phyloP scores from a whole-genome alignment of 192 early-diverging fungal species.

The Backusella australiensis region DNA sequence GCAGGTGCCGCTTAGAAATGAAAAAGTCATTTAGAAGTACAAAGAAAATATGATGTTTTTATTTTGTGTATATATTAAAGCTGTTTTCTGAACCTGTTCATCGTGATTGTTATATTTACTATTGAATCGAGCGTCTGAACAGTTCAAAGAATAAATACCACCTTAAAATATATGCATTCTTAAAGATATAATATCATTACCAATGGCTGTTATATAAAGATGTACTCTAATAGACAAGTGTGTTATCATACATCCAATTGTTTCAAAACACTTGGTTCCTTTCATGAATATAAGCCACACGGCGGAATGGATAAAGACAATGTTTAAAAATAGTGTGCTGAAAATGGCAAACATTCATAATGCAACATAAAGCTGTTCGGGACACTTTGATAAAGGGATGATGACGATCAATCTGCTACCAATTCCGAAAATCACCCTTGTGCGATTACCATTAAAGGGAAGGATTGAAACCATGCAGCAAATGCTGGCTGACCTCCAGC shows the following conservation, averaged over 20 bases:
- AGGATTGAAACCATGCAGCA: slow-evolving; percentile 43
- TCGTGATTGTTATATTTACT: slow-evolving; percentile 12
- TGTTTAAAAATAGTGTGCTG: slow-evolving; percentile 51
- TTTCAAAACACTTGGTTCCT: no score
- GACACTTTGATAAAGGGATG: slow-evolving; percentile 67
- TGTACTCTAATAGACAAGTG: no score
- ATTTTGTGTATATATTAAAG: slow-evolving; percentile 15
- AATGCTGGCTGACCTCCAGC: slow-evolving; percentile 51
- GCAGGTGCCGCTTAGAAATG: neutral
- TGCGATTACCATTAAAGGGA: slow-evolving; percentile 52
- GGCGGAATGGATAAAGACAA: no score
- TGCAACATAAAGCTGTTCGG: slow-evolving; percentile 61
- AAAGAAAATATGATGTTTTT: neutral
- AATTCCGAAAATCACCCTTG: slow-evolving; percentile 54
- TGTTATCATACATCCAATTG: no score
- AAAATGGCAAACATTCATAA: slow-evolving; percentile 58
- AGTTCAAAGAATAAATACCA: slow-evolving; percentile 17
- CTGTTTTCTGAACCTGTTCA: neutral
- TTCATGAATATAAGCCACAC: slow-evolving; percentile 43
- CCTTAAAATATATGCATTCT: neutral
- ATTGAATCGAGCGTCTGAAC: neutral
- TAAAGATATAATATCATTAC: neutral
- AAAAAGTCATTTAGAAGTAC: neutral
- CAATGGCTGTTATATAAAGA: no score
- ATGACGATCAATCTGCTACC: slow-evolving; percentile 69